Percentiles rank a stretch among this genome's conserved stretches.
Evolutionary conservation across 2,329 filamentous ascomycete species (phyloP).

Genomic region (Xylariaceae sp.): DNA sequence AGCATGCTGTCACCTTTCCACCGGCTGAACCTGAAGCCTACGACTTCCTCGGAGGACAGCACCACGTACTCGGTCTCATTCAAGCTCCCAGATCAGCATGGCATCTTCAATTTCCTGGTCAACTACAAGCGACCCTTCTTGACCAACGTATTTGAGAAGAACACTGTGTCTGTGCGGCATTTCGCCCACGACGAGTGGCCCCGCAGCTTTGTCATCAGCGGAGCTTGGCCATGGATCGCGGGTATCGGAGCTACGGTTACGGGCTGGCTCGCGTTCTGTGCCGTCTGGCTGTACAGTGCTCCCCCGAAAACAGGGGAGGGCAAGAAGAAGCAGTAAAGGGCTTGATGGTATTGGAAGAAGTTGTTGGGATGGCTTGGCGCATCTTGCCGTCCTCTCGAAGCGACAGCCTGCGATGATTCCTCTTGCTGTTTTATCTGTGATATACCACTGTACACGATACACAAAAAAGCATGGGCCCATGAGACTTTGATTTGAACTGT

Average conservation of each 20-base stretch:
- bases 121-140: conserved; percentile 97
- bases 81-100: conserved; percentile 89
- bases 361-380: neutral
- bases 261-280: conserved; percentile 81
- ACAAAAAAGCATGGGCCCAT: neutral
- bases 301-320: conserved; percentile 31
- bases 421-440: conserved; percentile 5
- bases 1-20: conserved; percentile 98
- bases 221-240: conserved; percentile 90
- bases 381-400: too few relatives aligned
- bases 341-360: conserved; percentile 1
- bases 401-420: conserved; percentile 10
- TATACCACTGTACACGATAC: conserved; percentile 6
- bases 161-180: conserved; percentile 88
- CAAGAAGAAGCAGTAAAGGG: conserved; percentile 28
- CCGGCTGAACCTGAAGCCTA: conserved; percentile 65
- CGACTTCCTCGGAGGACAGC: conserved; percentile 55
- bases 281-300: conserved; percentile 75
- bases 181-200: conserved; percentile 97
- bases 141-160: conserved; percentile 86
- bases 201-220: conserved; percentile 81
- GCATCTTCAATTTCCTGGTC: conserved; percentile 96
- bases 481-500: conserved; percentile 5
- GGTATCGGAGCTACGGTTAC: conserved; percentile 78
- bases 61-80: conserved; percentile 72